These are phyloP conservation scores for Colletotrichum cuscutae DNA, from an alignment of 2,329 filamentous ascomycete genomes.

Conservation along the genomic window DNA sequence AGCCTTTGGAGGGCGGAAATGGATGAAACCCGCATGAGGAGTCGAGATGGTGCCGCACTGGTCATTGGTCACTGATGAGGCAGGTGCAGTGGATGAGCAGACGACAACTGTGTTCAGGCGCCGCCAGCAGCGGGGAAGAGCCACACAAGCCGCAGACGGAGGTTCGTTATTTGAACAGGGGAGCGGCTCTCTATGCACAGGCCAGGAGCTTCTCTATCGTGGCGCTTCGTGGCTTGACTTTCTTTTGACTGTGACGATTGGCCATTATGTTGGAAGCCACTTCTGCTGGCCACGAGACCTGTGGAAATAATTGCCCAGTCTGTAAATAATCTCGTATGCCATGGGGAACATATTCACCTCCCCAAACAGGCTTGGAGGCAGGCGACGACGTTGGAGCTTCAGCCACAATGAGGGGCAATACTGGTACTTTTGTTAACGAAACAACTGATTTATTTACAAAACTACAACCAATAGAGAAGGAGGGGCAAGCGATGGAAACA, in stretches of 20 bases:
- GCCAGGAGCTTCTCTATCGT: background rate
- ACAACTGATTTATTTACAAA: slow-evolving; percentile 16
- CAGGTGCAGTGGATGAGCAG: slow-evolving; percentile 28
- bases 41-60: slow-evolving; percentile 29
- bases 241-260: background rate
- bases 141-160: background rate
- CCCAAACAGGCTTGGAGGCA: slow-evolving; percentile 3
- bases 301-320: background rate
- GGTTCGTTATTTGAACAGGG: background rate
- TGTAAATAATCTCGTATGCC: background rate
- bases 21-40: slow-evolving; percentile 41
- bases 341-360: background rate
- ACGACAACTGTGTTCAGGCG: slow-evolving; percentile 21
- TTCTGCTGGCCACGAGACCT: background rate
- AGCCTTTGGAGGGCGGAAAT: slow-evolving; percentile 49
- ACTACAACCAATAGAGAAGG: slow-evolving; percentile 22
- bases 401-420: slow-evolving; percentile 30
- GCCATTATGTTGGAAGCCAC: background rate
- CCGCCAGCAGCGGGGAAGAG: slow-evolving; percentile 22
- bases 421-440: slow-evolving; percentile 22
- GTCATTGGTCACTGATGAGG: slow-evolving; percentile 33
- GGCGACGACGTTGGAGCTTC: slow-evolving; percentile 17
- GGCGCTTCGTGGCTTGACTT: background rate
- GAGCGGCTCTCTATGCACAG: background rate
- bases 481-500: slow-evolving; percentile 2